Conservation (phyloP, 805 yeast species). For the Zygotorulaspora florentina region DNA sequence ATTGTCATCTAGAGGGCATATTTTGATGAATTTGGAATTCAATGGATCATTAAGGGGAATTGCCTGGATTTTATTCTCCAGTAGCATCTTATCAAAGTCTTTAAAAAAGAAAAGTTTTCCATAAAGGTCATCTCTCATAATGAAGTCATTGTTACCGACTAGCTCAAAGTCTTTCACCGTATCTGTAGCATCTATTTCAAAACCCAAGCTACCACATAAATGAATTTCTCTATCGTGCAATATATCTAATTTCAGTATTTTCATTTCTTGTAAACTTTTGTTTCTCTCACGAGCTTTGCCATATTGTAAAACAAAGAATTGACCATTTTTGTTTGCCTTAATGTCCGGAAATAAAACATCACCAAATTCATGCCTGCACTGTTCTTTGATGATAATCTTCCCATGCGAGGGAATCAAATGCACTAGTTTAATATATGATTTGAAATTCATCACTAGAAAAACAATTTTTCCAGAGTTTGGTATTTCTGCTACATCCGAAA, state of each 20-base stretch:
- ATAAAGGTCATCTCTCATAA: slow-evolving; percentile 7
- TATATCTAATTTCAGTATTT: slow-evolving; percentile 3
- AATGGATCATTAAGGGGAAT: slow-evolving; percentile 6
- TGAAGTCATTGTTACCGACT: slow-evolving; percentile 14
- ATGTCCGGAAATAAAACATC: slow-evolving; percentile 2
- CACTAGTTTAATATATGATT: slow-evolving; percentile 15
- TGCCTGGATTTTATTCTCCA: neutral
- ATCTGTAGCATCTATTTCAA: slow-evolving; percentile 10
- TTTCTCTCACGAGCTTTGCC: neutral
- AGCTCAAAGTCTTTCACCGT: slow-evolving; percentile 14
- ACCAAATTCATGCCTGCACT: slow-evolving; percentile 5
- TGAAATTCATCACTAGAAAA: slow-evolving; percentile 15
- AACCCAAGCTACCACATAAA: neutral
- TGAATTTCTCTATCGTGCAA: slow-evolving; percentile 2
- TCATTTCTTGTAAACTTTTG: neutral
- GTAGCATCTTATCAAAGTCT: slow-evolving; percentile 5
- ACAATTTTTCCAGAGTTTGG: slow-evolving; percentile 1
- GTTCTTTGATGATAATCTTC: slow-evolving; percentile 11
- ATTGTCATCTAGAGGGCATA: slow-evolving; percentile 8
- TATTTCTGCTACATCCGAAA: slow-evolving; percentile 16
- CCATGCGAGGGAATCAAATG: slow-evolving; percentile 17
- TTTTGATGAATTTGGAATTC: slow-evolving; percentile 5
- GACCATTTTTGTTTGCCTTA: slow-evolving; percentile 7
- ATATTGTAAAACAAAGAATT: slow-evolving; percentile 9
- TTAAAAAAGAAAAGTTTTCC: slow-evolving; percentile 12